phyloP scores from a whole-genome alignment of 2,329 filamentous ascomycete species.

The Fusarium nelsonii region DNA sequence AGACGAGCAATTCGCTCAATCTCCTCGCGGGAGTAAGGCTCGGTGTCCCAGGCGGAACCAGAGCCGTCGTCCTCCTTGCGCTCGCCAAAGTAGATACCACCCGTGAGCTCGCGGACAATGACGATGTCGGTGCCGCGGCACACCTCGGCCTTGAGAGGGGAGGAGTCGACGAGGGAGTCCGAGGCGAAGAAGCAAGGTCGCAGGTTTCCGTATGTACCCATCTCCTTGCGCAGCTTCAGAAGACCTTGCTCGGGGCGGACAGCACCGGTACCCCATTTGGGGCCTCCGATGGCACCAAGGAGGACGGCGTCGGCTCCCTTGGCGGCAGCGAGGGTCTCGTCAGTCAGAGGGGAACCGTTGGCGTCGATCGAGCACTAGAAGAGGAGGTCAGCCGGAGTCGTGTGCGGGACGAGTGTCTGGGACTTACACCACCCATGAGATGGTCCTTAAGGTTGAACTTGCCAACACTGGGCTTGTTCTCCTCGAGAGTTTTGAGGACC shows the following conservation, averaged over 20 bases:
- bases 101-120: constrained; percentile 91
- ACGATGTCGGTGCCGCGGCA: constrained; percentile 92
- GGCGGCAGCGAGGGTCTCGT: constrained; percentile 84
- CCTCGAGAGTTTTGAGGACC: constrained; percentile 84
- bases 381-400: not conserved
- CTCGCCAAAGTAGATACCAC: constrained; percentile 96
- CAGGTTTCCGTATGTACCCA: constrained; percentile 94
- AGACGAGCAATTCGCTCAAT: constrained; percentile 89
- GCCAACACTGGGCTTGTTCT: constrained; percentile 73
- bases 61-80: constrained; percentile 77
- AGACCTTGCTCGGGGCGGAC: constrained; percentile 95
- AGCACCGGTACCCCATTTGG: constrained; percentile 90
- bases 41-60: constrained; percentile 82
- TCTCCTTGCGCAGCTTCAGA: constrained; percentile 90
- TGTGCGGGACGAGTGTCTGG: constrained; percentile 8
- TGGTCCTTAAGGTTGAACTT: constrained; percentile 93
- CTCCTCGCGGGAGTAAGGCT: constrained; percentile 86
- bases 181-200: constrained; percentile 96
- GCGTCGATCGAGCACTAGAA: constrained; percentile 87
- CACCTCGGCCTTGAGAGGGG: constrained; percentile 86
- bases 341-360: constrained; percentile 81
- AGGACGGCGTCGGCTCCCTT: constrained; percentile 90
- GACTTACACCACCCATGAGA: constrained; percentile 86
- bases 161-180: constrained; percentile 83
- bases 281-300: constrained; percentile 94